A percentile compares a stretch with the other conserved stretches of the same genome.
phyloP scores from a whole-genome alignment of 148 eudicot genomes.

The Bassia scoparia region DNA sequence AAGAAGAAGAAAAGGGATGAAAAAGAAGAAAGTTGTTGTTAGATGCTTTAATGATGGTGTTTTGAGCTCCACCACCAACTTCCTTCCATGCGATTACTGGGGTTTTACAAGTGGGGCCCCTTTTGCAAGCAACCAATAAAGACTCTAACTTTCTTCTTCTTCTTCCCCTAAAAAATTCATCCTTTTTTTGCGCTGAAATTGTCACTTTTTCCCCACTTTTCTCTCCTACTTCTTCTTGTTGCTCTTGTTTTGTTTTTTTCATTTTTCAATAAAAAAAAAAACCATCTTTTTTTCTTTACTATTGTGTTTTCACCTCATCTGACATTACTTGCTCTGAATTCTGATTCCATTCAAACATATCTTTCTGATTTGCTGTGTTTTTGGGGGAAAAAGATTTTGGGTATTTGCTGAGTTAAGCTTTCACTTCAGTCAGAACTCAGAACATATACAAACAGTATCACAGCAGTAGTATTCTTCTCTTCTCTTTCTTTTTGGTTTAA shows the following conservation, averaged over 20 bases:
- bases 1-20: constrained; percentile 14
- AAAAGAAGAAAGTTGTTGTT: background rate
- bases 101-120: constrained; percentile 25
- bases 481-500: background rate
- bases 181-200: constrained; percentile 15
- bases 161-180: constrained; percentile 4
- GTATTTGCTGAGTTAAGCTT: background rate
- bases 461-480: background rate
- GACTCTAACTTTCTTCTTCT: constrained; percentile 13
- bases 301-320: constrained; percentile 14
- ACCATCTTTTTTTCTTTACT: constrained; percentile 19
- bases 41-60: constrained; percentile 29
- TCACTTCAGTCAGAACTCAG: constrained; percentile 16
- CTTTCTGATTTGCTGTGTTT: background rate
- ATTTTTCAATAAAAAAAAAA: too few relatives aligned
- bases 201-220: constrained; percentile 4
- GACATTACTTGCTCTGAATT: too few relatives aligned
- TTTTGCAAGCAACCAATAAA: constrained; percentile 22
- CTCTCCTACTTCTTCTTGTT: background rate
- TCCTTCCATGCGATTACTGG: constrained; percentile 34
- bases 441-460: too few relatives aligned
- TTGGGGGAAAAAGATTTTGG: constrained; percentile 11
- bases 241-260: background rate
- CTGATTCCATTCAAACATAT: too few relatives aligned
- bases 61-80: constrained; percentile 21